These are phyloP conservation scores for Wickerhamomyces bisporus DNA, from an alignment of 805 yeast species.

Conservation along the genomic window DNA sequence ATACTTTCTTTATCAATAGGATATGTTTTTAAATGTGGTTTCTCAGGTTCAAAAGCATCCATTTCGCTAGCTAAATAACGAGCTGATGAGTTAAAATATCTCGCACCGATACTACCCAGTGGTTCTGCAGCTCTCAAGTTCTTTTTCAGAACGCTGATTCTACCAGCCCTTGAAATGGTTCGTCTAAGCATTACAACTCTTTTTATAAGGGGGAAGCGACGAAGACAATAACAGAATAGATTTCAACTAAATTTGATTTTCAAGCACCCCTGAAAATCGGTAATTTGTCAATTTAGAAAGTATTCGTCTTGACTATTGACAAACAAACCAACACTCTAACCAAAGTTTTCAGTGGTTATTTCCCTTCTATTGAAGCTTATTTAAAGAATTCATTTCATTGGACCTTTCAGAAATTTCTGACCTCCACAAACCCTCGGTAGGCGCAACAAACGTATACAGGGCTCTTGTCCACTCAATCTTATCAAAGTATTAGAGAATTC, in stretches of 20 bases:
- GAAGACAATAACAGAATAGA: too few species aligned
- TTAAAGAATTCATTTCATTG: background rate
- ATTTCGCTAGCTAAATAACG: slow-evolving; percentile 12
- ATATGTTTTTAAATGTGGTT: slow-evolving; percentile 13
- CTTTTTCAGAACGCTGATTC: slow-evolving; percentile 1
- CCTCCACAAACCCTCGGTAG: background rate
- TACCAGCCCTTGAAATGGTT: slow-evolving; percentile 3
- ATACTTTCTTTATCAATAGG: slow-evolving; percentile 20
- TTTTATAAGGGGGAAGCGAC: background rate
- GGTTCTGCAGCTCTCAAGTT: background rate
- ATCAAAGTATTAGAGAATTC: too few species aligned
- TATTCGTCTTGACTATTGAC: too few species aligned
- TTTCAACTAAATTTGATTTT: too few species aligned
- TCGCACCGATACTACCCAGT: background rate
- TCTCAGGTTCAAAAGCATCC: slow-evolving; percentile 20
- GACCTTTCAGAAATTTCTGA: background rate
- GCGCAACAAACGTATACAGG: too few species aligned
- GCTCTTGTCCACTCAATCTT: too few species aligned
- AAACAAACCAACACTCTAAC: too few species aligned
- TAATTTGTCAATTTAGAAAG: too few species aligned
- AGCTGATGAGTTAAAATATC: slow-evolving; percentile 4
- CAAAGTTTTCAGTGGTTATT: too few species aligned
- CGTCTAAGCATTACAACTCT: slow-evolving; percentile 3
- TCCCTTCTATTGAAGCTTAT: background rate
- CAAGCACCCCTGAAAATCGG: too few species aligned